Base-by-base conservation (phyloP, 2,329 filamentous ascomycete species). In the Cercospora nicotianae region DNA sequence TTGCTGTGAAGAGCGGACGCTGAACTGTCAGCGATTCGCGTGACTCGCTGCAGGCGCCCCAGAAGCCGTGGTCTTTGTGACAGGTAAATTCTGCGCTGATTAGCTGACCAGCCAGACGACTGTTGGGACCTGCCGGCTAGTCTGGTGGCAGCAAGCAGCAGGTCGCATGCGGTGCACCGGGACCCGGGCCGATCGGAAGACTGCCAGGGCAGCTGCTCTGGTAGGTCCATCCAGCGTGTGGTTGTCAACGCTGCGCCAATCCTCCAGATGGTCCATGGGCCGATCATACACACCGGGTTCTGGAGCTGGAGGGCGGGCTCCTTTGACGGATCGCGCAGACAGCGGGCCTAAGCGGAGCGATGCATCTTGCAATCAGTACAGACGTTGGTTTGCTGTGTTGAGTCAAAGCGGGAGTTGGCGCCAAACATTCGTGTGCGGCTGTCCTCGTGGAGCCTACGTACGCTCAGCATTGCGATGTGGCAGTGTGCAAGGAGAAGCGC, bases 1-100 rank as follows among this genome's bases (percentile, higher is more conserved):
- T 23, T 39, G 57, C 33, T 65, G 59, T 59, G 63, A 31, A 63
- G 67, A 60, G 70, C 68, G 45, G 18, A 67, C 65, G 33, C 55
- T 63, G 67, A 75, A 71, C 72, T 75, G 73, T 75, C 74, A 75
- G 69, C 73, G 65, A 70, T 75, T 74, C 74, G 73, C 73, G 72
- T 75, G 74, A 75, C 73, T 70, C 63, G 64, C 72, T 73, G 69
- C 71, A 70, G 66, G 65, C 69, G 72, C 69, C 60, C 66, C 64
- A 65, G 36, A 60, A 64, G 63, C 72, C 70, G 72, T 69, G 60
- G 42, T 30, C 65, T 76, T 76, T 76, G 75, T 76, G 73, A 76
- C 73, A 72, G 73, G 73, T 76, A 66, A 60, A 66, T 68, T 70
- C 63, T 66, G 66, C 62, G 59, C 42, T 69, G 67, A 66, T 68